Evolutionary conservation across 805 yeast species (phyloP), one percentile per base, ranked within the genome.

Genomic region (Ogataea thermomethanolica): DNA sequence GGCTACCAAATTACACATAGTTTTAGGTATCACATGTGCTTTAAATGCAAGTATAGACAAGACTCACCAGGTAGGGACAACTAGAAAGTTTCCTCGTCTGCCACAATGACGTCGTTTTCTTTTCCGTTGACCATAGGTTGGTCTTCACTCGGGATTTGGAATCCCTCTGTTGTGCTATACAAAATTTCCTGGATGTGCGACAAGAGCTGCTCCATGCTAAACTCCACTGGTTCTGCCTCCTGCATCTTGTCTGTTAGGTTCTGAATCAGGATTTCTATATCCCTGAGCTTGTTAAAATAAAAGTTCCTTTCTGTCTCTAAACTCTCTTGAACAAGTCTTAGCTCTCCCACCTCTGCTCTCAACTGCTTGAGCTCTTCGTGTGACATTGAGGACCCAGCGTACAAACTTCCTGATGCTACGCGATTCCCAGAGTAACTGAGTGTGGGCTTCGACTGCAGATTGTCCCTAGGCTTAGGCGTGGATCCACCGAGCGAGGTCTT

Each of bases 281-380:
- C 95, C 48, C 96, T 74, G 38, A 93, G 68, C 64, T 91, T 93
- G 55, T 84, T 81, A 65, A 86, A 91, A 61, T 93, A 93, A 55
- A 91, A 88, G 60, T 86, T 84, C 47, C 98, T 77, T 59, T 93
- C 97, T 1, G 84, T 76, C 54, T 82, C 86, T 35, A 87, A 66
- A 10, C 81, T 76, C 35, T 80, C 84, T 14, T 81, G 74, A 10
- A 81, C 77, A 15, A 74, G 68, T 43, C 71, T 72, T 49, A 74
- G 73, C 47, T 81, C 86, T 11, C 68, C 69, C 13, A 78, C 51
- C 49, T 85, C 88, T 4, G 69, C 65, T n/a, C 62, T 68, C 0
- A 76, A 63, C n/a, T 69, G 71, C 17, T 65, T 61, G 25, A 81
- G 53, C 44, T 80, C 81, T 24, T 68, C 63, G 49, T 70, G 62